phyloP scores from a whole-genome alignment of 306 rosid species.

The Vicia sativa region DNA sequence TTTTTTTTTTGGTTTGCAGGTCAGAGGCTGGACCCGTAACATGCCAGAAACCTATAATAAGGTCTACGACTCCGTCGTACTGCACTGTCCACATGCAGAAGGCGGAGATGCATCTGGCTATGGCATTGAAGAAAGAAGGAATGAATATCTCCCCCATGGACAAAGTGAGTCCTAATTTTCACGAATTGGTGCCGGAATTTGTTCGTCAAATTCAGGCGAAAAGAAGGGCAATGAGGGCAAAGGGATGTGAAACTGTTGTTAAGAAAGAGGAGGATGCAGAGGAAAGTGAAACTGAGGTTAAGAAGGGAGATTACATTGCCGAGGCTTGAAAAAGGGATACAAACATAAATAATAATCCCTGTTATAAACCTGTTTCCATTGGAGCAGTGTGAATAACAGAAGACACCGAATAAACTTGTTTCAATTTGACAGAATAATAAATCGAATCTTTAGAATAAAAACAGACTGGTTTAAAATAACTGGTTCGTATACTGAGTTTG shows the following conservation, averaged over 20 bases:
- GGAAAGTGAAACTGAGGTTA: slow-evolving; percentile 26
- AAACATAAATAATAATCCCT: background rate
- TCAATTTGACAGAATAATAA: background rate
- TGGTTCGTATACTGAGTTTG: too few relatives aligned
- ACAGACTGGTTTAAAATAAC: background rate
- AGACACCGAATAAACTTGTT: background rate
- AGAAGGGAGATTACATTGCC: background rate
- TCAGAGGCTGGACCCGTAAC: slow-evolving; percentile 60
- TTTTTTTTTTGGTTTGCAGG: slow-evolving; percentile 31
- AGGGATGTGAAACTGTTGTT: slow-evolving; percentile 29
- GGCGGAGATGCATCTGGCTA: slow-evolving; percentile 56
- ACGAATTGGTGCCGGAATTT: slow-evolving; percentile 49
- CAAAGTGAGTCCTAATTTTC: slow-evolving; percentile 59
- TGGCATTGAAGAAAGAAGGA: slow-evolving; percentile 58
- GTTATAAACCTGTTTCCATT: background rate
- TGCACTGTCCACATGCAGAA: slow-evolving; percentile 59
- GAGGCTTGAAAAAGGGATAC: background rate
- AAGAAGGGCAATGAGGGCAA: slow-evolving; percentile 40
- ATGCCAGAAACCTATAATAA: slow-evolving; percentile 69
- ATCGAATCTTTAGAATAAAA: background rate
- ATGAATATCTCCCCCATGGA: slow-evolving; percentile 51
- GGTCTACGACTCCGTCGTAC: slow-evolving; percentile 59
- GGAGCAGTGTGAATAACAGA: background rate
- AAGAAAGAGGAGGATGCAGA: background rate
- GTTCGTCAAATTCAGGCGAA: slow-evolving; percentile 58